Conservation (phyloP, 164 flowering plant species). For the Tetrastigma voinierianum region DNA sequence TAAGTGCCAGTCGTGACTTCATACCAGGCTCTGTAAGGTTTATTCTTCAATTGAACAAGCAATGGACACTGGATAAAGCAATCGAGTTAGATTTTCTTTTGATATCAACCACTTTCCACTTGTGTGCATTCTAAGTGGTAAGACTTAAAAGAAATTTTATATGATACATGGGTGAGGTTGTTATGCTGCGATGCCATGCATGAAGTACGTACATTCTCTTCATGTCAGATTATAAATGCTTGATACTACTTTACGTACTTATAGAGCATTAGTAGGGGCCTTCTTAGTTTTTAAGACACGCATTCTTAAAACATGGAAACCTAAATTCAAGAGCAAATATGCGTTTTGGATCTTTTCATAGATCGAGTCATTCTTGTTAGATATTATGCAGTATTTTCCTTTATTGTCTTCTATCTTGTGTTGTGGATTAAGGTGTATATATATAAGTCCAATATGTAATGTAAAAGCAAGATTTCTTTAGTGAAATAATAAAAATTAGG, state of each 20-base stretch:
- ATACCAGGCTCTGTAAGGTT: conserved; percentile 72
- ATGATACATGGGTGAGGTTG: neutral
- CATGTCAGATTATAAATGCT: neutral
- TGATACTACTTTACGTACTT: neutral
- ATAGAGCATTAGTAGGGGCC: too few species aligned
- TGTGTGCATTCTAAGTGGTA: neutral
- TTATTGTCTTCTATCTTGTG: too few species aligned
- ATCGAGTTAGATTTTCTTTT: conserved; percentile 44
- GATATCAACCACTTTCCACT: neutral
- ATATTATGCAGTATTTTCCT: too few species aligned
- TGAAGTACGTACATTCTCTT: conserved; percentile 2
- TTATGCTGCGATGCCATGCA: neutral
- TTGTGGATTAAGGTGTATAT: too few species aligned
- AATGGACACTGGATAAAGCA: conserved; percentile 59
- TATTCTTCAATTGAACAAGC: conserved; percentile 80
- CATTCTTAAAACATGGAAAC: too few species aligned
- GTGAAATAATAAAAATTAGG: too few species aligned
- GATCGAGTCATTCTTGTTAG: too few species aligned
- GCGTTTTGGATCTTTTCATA: too few species aligned
- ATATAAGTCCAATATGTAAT: too few species aligned
- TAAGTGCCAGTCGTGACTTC: conserved; percentile 76
- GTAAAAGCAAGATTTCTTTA: too few species aligned
- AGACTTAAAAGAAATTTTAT: neutral
- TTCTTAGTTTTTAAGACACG: too few species aligned
- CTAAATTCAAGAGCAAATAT: too few species aligned